Conservation (phyloP, 352 stramenopile species). For the Globisporangium cylindrosporum region DNA sequence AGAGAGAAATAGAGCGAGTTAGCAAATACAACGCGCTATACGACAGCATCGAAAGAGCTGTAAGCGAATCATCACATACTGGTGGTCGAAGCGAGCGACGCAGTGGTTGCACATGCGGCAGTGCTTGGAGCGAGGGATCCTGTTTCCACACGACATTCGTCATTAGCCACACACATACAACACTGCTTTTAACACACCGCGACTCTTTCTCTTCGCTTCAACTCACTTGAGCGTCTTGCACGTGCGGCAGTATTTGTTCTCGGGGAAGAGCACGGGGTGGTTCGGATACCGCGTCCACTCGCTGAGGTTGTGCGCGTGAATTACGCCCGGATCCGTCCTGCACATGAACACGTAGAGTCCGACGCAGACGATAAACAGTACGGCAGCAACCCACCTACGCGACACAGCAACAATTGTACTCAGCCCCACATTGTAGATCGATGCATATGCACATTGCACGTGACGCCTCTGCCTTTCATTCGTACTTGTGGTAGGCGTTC, state of each 20-base stretch:
- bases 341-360: constrained; percentile 73
- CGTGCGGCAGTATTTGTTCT: constrained; percentile 79
- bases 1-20: background rate
- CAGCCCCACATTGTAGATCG: background rate
- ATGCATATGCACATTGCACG: background rate
- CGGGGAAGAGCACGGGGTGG: constrained; percentile 78
- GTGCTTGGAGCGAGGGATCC: constrained; percentile 86
- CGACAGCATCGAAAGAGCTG: no score
- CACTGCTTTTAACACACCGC: background rate
- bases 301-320: constrained; percentile 48
- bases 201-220: background rate
- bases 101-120: constrained; percentile 88
- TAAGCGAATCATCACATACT: constrained; percentile 42
- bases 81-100: constrained; percentile 87
- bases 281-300: constrained; percentile 61
- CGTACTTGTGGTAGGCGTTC: constrained; percentile 59
- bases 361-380: constrained; percentile 57
- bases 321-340: constrained; percentile 66
- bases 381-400: constrained; percentile 37
- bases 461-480: background rate
- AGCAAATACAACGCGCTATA: background rate
- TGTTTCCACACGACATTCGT: constrained; percentile 17
- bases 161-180: no score
- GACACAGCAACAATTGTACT: constrained; percentile 4
- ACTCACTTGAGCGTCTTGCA: constrained; percentile 87